Conservation (phyloP, 176 grass and related monocot species). For the Tuctoria greenei region DNA sequence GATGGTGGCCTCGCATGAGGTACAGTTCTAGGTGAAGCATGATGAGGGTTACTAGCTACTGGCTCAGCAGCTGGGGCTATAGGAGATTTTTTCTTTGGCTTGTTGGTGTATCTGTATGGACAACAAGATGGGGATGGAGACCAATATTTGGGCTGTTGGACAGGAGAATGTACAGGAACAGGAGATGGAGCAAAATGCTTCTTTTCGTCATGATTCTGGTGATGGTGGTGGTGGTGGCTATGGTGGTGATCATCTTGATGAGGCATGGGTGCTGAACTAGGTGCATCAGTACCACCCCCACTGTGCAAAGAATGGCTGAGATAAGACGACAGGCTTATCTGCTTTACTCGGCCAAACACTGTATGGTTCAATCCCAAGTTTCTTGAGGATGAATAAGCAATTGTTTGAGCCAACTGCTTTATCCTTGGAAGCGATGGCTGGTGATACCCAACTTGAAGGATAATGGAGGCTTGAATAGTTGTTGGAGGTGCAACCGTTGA, state of each 20-base stretch:
- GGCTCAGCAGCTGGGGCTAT: constrained; percentile 30
- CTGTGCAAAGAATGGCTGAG: constrained; percentile 68
- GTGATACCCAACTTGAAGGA: constrained; percentile 74
- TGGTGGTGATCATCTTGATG: constrained; percentile 37
- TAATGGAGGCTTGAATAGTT: constrained; percentile 64
- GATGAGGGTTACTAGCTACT: constrained; percentile 43
- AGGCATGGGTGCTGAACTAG: constrained; percentile 59
- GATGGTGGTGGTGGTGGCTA: background rate
- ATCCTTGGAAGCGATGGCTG: constrained; percentile 74
- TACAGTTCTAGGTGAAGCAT: constrained; percentile 41
- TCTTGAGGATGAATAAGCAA: constrained; percentile 75
- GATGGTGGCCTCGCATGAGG: constrained; percentile 30
- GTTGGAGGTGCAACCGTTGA: constrained; percentile 69
- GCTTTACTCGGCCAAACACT: constrained; percentile 87
- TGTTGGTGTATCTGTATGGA: constrained; percentile 33
- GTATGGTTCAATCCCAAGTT: constrained; percentile 84
- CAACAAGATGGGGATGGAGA: constrained; percentile 45
- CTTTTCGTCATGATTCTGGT: constrained; percentile 22
- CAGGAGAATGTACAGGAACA: constrained; percentile 42
- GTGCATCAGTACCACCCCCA: constrained; percentile 37
- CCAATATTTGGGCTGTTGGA: constrained; percentile 39
- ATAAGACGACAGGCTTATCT: constrained; percentile 76
- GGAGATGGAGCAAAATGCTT: constrained; percentile 48
- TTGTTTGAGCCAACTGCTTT: constrained; percentile 79
- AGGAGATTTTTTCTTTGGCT: constrained; percentile 45